These are phyloP conservation scores for Tricholoma hemisulphureum DNA, from an alignment of 768 basidiomycete genomes.

Conservation along the genomic window DNA sequence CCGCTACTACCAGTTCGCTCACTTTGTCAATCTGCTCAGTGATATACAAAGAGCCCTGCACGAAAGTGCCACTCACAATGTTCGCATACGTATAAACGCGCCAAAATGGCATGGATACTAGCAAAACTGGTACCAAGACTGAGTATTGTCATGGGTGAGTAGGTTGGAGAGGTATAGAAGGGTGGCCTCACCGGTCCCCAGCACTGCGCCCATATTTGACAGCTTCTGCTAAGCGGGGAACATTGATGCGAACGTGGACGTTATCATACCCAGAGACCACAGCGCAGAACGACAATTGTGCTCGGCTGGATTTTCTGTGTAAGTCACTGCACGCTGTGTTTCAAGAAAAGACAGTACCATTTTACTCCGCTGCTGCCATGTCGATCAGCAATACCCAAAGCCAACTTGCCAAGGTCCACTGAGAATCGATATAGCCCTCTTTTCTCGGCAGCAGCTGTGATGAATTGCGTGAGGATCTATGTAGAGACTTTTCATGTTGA, in stretches of 20 bases:
- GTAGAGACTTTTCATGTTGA: not conserved
- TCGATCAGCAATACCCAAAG: slow-evolving; percentile 63
- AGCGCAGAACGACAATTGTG: slow-evolving; percentile 57
- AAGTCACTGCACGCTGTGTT: not conserved
- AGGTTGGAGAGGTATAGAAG: not conserved
- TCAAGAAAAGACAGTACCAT: slow-evolving; percentile 45
- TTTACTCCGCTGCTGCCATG: slow-evolving; percentile 65
- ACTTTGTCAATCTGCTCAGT: slow-evolving; percentile 36
- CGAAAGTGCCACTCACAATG: slow-evolving; percentile 42
- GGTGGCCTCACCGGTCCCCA: slow-evolving; percentile 57
- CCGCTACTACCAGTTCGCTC: slow-evolving; percentile 51
- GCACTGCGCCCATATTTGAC: slow-evolving; percentile 64
- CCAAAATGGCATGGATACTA: slow-evolving; percentile 51
- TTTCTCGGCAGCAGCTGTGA: slow-evolving; percentile 55
- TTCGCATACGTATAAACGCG: slow-evolving; percentile 58
- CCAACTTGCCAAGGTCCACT: slow-evolving; percentile 63
- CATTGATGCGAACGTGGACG: slow-evolving; percentile 60
- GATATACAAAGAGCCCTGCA: not conserved
- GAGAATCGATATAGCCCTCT: slow-evolving; percentile 67
- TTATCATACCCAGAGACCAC: slow-evolving; percentile 70
- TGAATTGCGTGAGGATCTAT: slow-evolving; percentile 4
- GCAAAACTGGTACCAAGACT: slow-evolving; percentile 66
- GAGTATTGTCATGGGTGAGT: not conserved
- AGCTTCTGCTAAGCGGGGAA: slow-evolving; percentile 59
- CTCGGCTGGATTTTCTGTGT: slow-evolving; percentile 42